Percentiles rank a stretch among this genome's conserved stretches.
Evolutionary conservation across 768 basidiomycete species (phyloP).

Genomic region (Calocera viscosa): DNA sequence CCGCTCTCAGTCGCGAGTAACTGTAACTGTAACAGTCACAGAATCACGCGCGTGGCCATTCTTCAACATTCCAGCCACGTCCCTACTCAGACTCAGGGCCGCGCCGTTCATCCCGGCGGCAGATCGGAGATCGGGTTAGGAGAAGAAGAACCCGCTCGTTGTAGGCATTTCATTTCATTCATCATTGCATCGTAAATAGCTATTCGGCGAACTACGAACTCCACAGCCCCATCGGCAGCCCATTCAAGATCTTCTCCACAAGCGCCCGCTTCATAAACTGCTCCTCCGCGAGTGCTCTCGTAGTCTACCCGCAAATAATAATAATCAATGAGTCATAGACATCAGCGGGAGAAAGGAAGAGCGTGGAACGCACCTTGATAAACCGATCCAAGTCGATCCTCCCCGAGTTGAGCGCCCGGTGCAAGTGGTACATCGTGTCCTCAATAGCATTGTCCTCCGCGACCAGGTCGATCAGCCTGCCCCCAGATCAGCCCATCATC

Average conservation of each 20-base stretch:
- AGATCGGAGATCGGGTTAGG: neutral
- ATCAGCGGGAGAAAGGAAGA: constrained; percentile 14
- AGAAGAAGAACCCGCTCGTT: neutral
- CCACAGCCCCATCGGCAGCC: constrained; percentile 22
- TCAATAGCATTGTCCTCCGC: constrained; percentile 99
- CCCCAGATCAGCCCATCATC: neutral
- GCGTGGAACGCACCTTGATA: constrained; percentile 54
- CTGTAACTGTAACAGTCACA: no score
- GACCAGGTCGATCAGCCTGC: constrained; percentile 84
- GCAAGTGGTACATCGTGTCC: constrained; percentile 94
- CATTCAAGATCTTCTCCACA: constrained; percentile 66
- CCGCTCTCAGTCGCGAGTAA: neutral
- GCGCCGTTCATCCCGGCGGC: neutral
- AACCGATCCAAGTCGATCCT: constrained; percentile 91
- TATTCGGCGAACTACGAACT: constrained; percentile 11
- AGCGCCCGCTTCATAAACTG: constrained; percentile 95
- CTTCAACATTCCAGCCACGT: neutral
- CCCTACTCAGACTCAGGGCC: no score
- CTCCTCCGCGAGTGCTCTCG: constrained; percentile 79
- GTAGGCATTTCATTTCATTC: no score
- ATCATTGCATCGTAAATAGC: no score
- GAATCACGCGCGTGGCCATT: neutral
- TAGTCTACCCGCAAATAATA: constrained; percentile 40
- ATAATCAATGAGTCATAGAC: constrained; percentile 13
- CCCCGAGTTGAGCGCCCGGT: constrained; percentile 79